Base-by-base conservation (phyloP, 345 rosid species). In the Odontarrhena argentea region DNA sequence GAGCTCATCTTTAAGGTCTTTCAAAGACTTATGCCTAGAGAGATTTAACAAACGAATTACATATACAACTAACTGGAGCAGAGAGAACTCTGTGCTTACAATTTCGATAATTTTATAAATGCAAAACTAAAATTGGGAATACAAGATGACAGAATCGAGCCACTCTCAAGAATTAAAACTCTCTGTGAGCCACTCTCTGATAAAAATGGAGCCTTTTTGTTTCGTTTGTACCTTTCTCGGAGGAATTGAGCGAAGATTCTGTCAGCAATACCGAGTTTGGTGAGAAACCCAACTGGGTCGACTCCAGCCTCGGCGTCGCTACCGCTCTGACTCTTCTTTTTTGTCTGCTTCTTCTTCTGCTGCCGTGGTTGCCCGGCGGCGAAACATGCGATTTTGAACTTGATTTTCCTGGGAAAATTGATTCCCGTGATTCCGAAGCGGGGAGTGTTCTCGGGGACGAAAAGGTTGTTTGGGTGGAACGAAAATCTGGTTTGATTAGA, bases 1-100 rank as follows among this genome's bases (percentile, higher is more conserved):
- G 42, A 93, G 80, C 73, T 85, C 91, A 65, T 83, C 92, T 78
- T 88, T 86, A 63, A 84, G 89, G 83, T 93, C 96, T 77, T 93
- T 93, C 66, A 79, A 18, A 48, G 84, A 80, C 70, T 93, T 93
- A 75, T 93, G 86, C 88, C 98, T 93, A 83, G 70, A 74, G 70
- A 74, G 35, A 56, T 68, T 68, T 9, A 46, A 76, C 24, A 36
- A 60, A 48, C 14, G 52, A 7, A 40, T 41, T 30, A 18, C 22
- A 37, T 26, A 49, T 8, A 54, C 6, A 32, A 4, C 3, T 8
- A 43, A 49, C 48, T 62, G 35, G 8, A 51, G 37, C 46, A 32
- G 43, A 45, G 48, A 54, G 8, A 18, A 18, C 34, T 35, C 3
- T 44, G 14, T 60, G 26, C 9, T 6, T 38, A n/a, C 44, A 34